Conservation (phyloP, 2,329 filamentous ascomycete genomes). For the Lachnellula willkommii region DNA sequence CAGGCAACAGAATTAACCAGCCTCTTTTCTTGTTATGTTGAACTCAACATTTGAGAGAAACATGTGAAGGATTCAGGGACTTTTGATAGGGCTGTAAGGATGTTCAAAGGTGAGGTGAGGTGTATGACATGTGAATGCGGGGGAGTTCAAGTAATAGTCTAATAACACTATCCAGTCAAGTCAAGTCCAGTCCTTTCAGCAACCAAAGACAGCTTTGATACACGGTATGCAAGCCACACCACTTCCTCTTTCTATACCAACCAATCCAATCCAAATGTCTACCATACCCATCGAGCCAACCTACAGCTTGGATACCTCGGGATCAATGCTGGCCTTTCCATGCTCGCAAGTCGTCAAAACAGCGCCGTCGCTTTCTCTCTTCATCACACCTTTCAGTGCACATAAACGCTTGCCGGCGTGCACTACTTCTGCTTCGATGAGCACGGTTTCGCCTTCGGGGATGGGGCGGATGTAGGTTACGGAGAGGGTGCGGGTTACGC, state of each 20-base stretch:
- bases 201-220: no score
- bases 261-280: neutral
- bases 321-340: constrained; percentile 58
- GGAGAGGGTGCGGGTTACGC: constrained; percentile 61
- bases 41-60: no score
- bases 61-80: no score
- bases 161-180: no score
- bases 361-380: constrained; percentile 45
- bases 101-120: no score
- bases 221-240: neutral
- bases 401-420: constrained; percentile 52
- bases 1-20: neutral
- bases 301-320: constrained; percentile 25
- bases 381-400: constrained; percentile 50
- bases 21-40: neutral
- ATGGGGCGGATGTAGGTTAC: constrained; percentile 63
- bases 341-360: constrained; percentile 57
- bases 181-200: no score
- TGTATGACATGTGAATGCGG: neutral
- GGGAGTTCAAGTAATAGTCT: neutral
- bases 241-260: neutral
- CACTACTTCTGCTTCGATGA: constrained; percentile 53
- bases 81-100: no score
- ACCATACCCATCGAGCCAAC: constrained; percentile 7
- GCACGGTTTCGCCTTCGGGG: constrained; percentile 49